Conservation (phyloP, 257 asterid species). For the Mitragyna speciosa region DNA sequence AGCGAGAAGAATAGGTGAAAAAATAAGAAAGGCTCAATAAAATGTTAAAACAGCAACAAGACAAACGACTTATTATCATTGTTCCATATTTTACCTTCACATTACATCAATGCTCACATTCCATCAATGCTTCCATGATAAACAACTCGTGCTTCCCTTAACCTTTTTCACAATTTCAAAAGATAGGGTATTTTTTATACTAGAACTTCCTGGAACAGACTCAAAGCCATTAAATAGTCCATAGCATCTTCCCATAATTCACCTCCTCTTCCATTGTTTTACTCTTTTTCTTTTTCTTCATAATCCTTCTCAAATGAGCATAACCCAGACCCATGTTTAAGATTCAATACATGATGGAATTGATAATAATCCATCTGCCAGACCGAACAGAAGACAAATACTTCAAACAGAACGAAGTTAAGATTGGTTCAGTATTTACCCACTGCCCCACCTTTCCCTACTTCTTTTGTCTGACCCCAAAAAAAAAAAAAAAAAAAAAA, state of each 20-base stretch:
- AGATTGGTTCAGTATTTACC: neutral
- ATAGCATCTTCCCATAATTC: neutral
- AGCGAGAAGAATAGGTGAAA: neutral
- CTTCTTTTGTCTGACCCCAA: neutral
- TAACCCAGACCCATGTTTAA: neutral
- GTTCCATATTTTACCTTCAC: neutral
- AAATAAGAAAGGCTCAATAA: neutral
- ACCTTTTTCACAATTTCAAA: neutral
- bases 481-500: neutral
- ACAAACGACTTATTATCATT: neutral
- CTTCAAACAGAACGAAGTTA: neutral
- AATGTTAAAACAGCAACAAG: neutral
- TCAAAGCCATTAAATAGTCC: neutral
- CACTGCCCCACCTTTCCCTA: neutral
- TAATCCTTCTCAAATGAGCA: neutral
- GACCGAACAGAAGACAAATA: neutral
- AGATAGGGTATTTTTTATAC: too few relatives aligned
- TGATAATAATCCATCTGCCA: neutral
- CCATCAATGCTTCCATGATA: neutral
- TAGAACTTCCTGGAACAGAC: neutral
- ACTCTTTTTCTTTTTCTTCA: neutral
- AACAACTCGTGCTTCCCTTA: neutral
- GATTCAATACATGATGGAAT: neutral
- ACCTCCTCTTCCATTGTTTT: neutral
- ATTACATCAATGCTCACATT: neutral